Base-by-base conservation (phyloP, 768 basidiomycete species). In the Boletus pseudopeckii region DNA sequence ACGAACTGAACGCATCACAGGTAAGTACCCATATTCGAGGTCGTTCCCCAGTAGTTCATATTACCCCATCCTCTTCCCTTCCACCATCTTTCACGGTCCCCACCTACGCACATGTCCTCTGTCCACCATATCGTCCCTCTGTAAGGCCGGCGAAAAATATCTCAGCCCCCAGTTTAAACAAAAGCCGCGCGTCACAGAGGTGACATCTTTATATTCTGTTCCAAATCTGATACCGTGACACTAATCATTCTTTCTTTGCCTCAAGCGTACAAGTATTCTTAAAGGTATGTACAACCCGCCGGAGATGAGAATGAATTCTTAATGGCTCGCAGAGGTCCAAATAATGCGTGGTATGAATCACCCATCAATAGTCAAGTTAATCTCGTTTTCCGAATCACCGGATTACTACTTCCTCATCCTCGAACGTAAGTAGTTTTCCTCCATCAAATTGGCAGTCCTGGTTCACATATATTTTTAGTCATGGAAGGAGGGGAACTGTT, bases 401-500 rank as follows among this genome's bases (percentile, higher is more conserved):
- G 94, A 98, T 61, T 83, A 96, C 66, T 99, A 98, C 70, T 99
- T 94, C 70, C 80, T 99, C 15, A 83, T 98, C 17, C 77, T 99
- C 53, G 97, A 99, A 72, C 77, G 91, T 88, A 71, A 64, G 88
- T 79, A 33, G 18, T 30, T n/a, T 42, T 58, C 33, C 48, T 45
- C 1, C 6, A 20, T 39, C 20, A 28, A 18, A 39, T 26, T 9
- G 7, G 32, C n/a, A 45, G 42, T 48, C 43, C 49, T 44, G 48
- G 49, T 57, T 65, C 24, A 64, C 44, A 15, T 32, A 40, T 22
- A 13, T 49, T 36, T 49, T 44, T 56, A 96, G 92, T 98, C 43
- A 90, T 98, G 93, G 90, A 89, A 68, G 97, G 97, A 54, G 97
- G 97, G 56, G 97, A 99, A 71, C 78, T 99, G 2, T 99, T 99